A percentile compares a stretch with the other conserved stretches of the same genome.
These are phyloP conservation scores for Ophiostoma quercus DNA, from an alignment of 2,329 filamentous ascomycete genomes.

Conservation along the genomic window DNA sequence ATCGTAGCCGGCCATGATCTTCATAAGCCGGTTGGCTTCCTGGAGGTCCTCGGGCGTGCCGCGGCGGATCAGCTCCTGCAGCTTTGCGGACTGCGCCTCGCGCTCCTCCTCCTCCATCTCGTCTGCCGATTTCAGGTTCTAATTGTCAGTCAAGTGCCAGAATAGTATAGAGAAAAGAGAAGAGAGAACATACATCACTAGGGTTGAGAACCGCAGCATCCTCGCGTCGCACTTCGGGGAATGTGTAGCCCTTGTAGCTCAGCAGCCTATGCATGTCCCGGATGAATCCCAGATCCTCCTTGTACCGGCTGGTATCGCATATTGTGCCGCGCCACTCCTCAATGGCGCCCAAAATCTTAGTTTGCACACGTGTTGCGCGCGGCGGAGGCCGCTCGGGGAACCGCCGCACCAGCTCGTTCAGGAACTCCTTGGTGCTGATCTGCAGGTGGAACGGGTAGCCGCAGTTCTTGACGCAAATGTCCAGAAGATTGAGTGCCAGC, in stretches of 20 bases:
- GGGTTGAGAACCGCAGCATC: slow-evolving; percentile 96
- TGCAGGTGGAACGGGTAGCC: slow-evolving; percentile 98
- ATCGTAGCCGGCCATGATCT: slow-evolving; percentile 97
- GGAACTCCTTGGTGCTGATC: slow-evolving; percentile 96
- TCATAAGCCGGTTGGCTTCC: slow-evolving; percentile 93
- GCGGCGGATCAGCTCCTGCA: slow-evolving; percentile 91
- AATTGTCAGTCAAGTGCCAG: slow-evolving; percentile 30
- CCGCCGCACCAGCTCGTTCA: slow-evolving; percentile 93
- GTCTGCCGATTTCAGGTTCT: slow-evolving; percentile 85
- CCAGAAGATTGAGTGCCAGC: slow-evolving; percentile 83
- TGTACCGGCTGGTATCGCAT: slow-evolving; percentile 96
- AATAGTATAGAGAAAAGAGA: slow-evolving; percentile 33
- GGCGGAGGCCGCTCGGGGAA: slow-evolving; percentile 92
- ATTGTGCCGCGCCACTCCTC: slow-evolving; percentile 98
- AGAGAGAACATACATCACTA: slow-evolving; percentile 65
- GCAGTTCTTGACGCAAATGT: slow-evolving; percentile 99
- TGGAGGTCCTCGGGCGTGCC: slow-evolving; percentile 90
- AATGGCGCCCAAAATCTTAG: slow-evolving; percentile 88
- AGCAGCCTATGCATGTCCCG: slow-evolving; percentile 94
- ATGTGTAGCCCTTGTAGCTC: slow-evolving; percentile 94
- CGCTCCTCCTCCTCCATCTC: slow-evolving; percentile 98
- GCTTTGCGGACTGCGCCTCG: slow-evolving; percentile 93
- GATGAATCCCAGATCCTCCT: slow-evolving; percentile 93
- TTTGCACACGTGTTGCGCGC: slow-evolving; percentile 79
- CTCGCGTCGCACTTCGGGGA: slow-evolving; percentile 85